Conservation (phyloP, 768 basidiomycete genomes). For the Leccinellum albellum region DNA sequence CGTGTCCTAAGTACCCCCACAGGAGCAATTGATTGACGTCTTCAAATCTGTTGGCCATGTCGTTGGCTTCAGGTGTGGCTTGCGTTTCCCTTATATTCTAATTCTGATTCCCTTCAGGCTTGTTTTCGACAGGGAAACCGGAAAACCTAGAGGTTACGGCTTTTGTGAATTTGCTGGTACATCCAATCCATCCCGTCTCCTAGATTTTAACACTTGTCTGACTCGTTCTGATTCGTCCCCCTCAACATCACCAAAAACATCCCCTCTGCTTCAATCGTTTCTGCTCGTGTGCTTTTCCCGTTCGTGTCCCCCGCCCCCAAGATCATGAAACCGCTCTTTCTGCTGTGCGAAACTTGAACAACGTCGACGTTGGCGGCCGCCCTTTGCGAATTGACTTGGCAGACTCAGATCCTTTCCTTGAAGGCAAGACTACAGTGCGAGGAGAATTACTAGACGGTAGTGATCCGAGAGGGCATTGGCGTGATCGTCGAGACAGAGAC, state of each 20-base stretch:
- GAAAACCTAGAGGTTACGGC: slow-evolving; percentile 91
- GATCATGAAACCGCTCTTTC: slow-evolving; percentile 96
- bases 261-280: background rate
- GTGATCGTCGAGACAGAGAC: slow-evolving; percentile 50
- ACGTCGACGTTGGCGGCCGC: slow-evolving; percentile 87
- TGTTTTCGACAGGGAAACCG: slow-evolving; percentile 89
- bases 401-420: slow-evolving; percentile 87
- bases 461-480: slow-evolving; percentile 34
- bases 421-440: slow-evolving; percentile 84
- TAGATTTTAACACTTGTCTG: slow-evolving; percentile 31
- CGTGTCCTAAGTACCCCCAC: slow-evolving; percentile 10
- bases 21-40: slow-evolving; percentile 83
- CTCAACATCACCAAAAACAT: slow-evolving; percentile 5
- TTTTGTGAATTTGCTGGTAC: slow-evolving; percentile 91
- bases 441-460: slow-evolving; percentile 77
- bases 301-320: slow-evolving; percentile 29
- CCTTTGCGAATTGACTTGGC: slow-evolving; percentile 92
- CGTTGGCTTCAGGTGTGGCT: slow-evolving; percentile 71
- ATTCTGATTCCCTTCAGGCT: slow-evolving; percentile 44
- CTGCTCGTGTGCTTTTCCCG: slow-evolving; percentile 12
- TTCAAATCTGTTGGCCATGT: slow-evolving; percentile 89
- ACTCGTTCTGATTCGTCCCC: slow-evolving; percentile 31
- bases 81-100: background rate
- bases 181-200: slow-evolving; percentile 35
- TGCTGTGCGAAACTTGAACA: slow-evolving; percentile 94